Evolutionary conservation across 192 early-diverging fungal genomes (phyloP), one percentile per base, ranked within the genome.

Genomic region (Podila minutissima): DNA sequence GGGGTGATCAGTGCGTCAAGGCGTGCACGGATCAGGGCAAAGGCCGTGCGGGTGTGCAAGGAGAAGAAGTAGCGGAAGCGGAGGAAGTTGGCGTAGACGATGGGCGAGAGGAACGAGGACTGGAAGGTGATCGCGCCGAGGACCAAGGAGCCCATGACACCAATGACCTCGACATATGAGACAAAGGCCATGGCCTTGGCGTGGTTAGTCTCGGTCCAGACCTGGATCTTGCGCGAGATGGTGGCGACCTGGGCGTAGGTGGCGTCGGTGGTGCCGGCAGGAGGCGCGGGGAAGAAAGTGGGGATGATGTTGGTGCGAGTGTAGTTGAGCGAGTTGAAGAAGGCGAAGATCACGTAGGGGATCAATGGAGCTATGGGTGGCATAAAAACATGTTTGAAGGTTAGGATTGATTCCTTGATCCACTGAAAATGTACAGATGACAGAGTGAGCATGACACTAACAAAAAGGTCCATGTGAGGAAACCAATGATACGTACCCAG

Each of bases 301-400:
- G 91, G 93, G 22, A 94, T 69, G 57, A 94, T 62, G 62, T 90
- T 91, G 28, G 87, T 86, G 55, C 93, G 88, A 32, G 88, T 65
- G 77, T 93, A 95, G 69, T 88, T 90, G 64, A 93, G 76, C 3
- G 88, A 84, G 71, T 95, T 93, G 79, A 95, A 93, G 62, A 92
- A 66, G 7, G 94, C 94, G 67, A 94, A 95, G 61, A 88, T 89
- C 10, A 74, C 84, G 53, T 90, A 94, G 10, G 94, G 94, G 63
- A 95, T 82, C 65, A 94, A 83, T n/a, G 92, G 87, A n/a, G 91
- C 92, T 94, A 75, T 12, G 4, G 26, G 29, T 3, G 29, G 22
- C 24, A 51, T 59, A 28, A 37, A 62, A 28, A 19, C 41, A 46
- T 15, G 13, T 46, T 58, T 29, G 20, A 65, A 60, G 26, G 58